Conservation (phyloP, 345 rosid genomes). For the Linum lewisii region DNA sequence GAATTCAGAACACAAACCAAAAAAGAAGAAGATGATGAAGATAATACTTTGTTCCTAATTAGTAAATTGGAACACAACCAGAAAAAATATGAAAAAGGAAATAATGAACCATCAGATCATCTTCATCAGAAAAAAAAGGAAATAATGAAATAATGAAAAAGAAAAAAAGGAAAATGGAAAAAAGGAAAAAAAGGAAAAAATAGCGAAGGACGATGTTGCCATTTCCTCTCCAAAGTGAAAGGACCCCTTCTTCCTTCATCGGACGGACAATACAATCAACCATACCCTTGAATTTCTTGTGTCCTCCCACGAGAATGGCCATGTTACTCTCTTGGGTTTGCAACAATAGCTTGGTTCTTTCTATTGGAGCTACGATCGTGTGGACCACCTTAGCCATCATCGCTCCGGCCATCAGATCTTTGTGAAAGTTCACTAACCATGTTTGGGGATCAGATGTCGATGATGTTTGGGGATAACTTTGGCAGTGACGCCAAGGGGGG, state of each 20-base stretch:
- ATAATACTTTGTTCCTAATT: too few species aligned
- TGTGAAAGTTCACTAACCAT: constrained; percentile 52
- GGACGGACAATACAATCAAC: constrained; percentile 76
- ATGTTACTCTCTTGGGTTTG: constrained; percentile 96
- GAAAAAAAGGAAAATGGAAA: too few species aligned
- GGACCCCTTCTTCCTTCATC: constrained; percentile 69
- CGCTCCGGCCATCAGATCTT: constrained; percentile 90
- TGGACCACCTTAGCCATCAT: constrained; percentile 88
- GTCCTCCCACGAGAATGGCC: constrained; percentile 60
- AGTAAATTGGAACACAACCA: too few species aligned
- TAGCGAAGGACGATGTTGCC: constrained; percentile 85
- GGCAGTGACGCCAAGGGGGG: too few species aligned
- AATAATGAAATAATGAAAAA: too few species aligned
- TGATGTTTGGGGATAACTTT: constrained; percentile 7
- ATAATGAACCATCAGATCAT: too few species aligned
- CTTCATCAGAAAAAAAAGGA: too few species aligned
- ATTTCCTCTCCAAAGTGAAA: constrained; percentile 96
- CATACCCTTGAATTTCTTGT: constrained; percentile 75
- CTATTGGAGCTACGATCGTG: constrained; percentile 94
- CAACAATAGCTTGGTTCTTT: constrained; percentile 77
- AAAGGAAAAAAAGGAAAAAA: too few species aligned
- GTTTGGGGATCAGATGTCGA: constrained; percentile 13
- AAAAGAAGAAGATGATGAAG: too few species aligned
- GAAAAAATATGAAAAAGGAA: too few species aligned
- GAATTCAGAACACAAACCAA: too few species aligned